phyloP scores from a whole-genome alignment of 768 basidiomycete species.

The Amanita inopinata region DNA sequence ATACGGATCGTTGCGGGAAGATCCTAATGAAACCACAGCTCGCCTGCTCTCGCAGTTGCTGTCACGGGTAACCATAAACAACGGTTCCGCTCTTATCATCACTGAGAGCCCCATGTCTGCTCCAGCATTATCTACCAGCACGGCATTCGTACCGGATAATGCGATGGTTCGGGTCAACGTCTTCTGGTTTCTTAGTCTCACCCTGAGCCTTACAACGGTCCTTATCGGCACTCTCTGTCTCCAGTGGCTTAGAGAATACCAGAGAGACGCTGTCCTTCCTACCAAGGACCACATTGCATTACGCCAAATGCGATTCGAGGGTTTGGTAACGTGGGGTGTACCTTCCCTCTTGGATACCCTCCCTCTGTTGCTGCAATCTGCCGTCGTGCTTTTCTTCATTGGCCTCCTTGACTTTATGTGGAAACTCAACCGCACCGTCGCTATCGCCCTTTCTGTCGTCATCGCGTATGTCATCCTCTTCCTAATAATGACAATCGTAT shows the following conservation, averaged over 20 bases:
- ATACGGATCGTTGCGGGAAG: conserved; percentile 13
- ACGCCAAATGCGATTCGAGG: conserved; percentile 10
- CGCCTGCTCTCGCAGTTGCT: not conserved
- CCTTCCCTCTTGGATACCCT: conserved; percentile 7
- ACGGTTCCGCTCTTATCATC: too few species aligned
- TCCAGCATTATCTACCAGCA: too few species aligned
- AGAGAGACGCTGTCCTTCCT: conserved; percentile 2
- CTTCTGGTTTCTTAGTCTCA: conserved; percentile 8
- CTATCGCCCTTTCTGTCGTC: not conserved
- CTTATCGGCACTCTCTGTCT: conserved; percentile 8
- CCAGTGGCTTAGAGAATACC: conserved; percentile 11
- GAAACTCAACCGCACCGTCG: conserved; percentile 1
- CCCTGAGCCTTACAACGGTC: conserved; percentile 4
- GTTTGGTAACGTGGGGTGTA: conserved; percentile 8
- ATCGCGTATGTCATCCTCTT: not conserved
- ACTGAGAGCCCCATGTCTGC: too few species aligned
- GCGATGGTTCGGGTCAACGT: conserved; percentile 7
- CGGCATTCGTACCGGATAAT: not conserved
- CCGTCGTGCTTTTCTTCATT: conserved; percentile 10
- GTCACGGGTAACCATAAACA: too few species aligned
- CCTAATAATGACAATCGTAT: conserved; percentile 2
- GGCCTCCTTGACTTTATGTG: conserved; percentile 10
- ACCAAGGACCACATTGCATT: conserved; percentile 2
- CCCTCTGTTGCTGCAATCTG: conserved; percentile 10
- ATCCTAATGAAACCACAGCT: conserved; percentile 10